Evolutionary conservation across 495 filamentous ascomycete genomes (phyloP).

Genomic region (Mytilinidion resinicola): DNA sequence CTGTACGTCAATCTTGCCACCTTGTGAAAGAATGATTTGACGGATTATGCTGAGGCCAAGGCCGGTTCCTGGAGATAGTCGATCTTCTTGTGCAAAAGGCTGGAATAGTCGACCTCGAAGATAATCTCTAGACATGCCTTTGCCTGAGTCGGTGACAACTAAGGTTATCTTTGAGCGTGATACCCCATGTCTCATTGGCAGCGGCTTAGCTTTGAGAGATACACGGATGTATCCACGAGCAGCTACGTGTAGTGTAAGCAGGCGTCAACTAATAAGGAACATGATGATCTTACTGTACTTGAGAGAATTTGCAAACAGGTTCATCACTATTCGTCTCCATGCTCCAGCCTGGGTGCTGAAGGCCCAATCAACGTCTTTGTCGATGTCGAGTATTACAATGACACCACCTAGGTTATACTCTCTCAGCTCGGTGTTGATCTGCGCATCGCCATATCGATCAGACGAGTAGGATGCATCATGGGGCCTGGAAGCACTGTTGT

Average conservation of each 20-base stretch:
- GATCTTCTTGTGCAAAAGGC: conserved; percentile 34
- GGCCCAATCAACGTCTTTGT: conserved; percentile 10
- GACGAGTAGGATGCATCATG: not conserved
- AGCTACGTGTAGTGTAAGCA: not conserved
- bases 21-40: conserved; percentile 26
- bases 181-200: not conserved
- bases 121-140: conserved; percentile 31
- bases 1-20: conserved; percentile 27
- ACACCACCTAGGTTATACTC: not conserved
- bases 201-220: conserved; percentile 14
- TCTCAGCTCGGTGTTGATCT: not conserved
- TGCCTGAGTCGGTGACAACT: conserved; percentile 29
- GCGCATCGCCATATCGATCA: not conserved
- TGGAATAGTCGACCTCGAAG: conserved; percentile 25
- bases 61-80: conserved; percentile 30
- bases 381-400: conserved; percentile 19
- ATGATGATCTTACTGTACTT: conserved; percentile 26
- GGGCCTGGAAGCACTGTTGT: not conserved
- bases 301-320: conserved; percentile 32
- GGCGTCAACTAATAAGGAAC: too few species aligned
- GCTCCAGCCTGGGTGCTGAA: conserved; percentile 17
- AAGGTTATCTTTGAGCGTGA: conserved; percentile 9
- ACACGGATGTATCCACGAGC: conserved; percentile 26
- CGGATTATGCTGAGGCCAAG: conserved; percentile 34
- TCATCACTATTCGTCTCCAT: conserved; percentile 29